phyloP scores from a whole-genome alignment of 1,284 basidiomycete species.

The Ganoderma sp. region DNA sequence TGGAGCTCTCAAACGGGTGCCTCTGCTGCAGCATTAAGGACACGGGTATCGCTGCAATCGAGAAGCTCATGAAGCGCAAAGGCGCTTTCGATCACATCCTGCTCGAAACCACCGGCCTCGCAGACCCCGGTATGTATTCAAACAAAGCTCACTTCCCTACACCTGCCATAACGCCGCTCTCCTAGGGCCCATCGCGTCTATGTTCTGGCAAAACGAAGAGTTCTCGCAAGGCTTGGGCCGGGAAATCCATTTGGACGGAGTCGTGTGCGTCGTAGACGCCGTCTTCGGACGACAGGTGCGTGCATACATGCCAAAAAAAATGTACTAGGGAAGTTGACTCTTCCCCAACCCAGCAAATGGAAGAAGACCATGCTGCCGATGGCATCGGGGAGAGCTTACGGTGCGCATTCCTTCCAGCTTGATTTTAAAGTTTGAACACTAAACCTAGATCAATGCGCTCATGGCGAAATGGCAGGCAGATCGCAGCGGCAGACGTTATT shows the following conservation, averaged over 20 bases:
- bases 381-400: conserved; percentile 79
- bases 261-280: conserved; percentile 91
- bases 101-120: conserved; percentile 91
- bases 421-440: conserved; percentile 4
- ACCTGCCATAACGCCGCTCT: not conserved
- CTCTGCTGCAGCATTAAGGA: conserved; percentile 95
- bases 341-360: conserved; percentile 69
- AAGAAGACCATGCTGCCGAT: conserved; percentile 71
- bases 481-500: conserved; percentile 89
- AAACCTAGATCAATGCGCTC: not conserved
- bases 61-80: conserved; percentile 82
- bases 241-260: conserved; percentile 84
- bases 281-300: conserved; percentile 80
- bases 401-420: conserved; percentile 46
- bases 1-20: conserved; percentile 92
- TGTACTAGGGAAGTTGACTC: not conserved
- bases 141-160: not conserved
- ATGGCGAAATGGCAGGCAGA: conserved; percentile 66
- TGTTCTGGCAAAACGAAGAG: conserved; percentile 95
- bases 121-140: conserved; percentile 75
- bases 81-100: conserved; percentile 92
- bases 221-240: conserved; percentile 71
- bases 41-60: conserved; percentile 87
- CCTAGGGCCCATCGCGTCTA: conserved; percentile 81
- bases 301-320: not conserved